These are phyloP conservation scores for Nepenthes gracilis DNA, from an alignment of 148 eudicot species.

Conservation along the genomic window DNA sequence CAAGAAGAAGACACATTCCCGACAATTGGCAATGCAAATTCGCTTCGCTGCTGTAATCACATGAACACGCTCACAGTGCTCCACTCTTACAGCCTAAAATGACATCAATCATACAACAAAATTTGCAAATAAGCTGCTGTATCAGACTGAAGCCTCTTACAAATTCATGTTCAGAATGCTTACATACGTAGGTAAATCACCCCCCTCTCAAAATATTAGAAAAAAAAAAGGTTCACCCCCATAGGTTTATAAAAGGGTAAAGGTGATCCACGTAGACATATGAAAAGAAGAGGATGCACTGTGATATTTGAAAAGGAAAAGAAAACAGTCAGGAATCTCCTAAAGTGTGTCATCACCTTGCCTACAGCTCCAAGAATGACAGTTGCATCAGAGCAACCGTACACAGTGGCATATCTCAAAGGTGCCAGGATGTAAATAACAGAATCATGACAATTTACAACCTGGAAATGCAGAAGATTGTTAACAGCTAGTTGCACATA, in stretches of 20 bases:
- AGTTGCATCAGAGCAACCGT: slow-evolving; percentile 97
- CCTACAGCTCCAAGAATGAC: slow-evolving; percentile 95
- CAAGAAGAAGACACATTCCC: slow-evolving; percentile 84
- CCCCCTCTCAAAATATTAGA: too few species aligned
- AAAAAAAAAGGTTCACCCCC: too few species aligned
- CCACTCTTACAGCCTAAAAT: slow-evolving; percentile 78
- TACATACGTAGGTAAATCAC: not conserved
- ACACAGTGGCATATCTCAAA: slow-evolving; percentile 73
- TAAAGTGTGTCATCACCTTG: slow-evolving; percentile 45
- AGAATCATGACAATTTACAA: slow-evolving; percentile 85
- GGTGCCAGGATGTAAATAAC: slow-evolving; percentile 89
- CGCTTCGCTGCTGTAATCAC: slow-evolving; percentile 80
- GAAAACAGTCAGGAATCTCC: too few species aligned
- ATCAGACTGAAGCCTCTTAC: slow-evolving; percentile 1
- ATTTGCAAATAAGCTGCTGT: not conserved
- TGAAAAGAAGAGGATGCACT: not conserved
- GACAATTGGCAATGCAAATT: slow-evolving; percentile 92
- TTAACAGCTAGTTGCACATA: not conserved
- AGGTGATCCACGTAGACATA: not conserved
- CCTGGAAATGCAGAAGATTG: slow-evolving; percentile 28
- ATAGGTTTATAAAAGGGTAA: not conserved
- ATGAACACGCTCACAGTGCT: slow-evolving; percentile 98
- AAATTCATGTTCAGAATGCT: not conserved
- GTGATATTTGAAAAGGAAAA: too few species aligned
- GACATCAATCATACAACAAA: not conserved